These are phyloP conservation scores for Metarhizium rileyi DNA, from an alignment of 2,329 filamentous ascomycete species.

Conservation along the genomic window DNA sequence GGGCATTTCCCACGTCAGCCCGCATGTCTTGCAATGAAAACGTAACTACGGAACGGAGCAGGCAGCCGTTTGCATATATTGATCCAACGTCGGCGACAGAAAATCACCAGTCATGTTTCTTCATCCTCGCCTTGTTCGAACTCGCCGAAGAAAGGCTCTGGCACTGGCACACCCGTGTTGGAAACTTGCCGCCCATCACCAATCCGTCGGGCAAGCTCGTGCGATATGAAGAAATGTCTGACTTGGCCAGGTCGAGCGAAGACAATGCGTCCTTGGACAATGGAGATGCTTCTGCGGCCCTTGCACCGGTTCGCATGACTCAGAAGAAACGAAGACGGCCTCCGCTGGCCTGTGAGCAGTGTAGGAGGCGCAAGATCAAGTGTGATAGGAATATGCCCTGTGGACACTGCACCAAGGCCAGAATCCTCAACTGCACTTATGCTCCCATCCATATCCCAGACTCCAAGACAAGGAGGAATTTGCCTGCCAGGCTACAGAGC, in stretches of 20 bases:
- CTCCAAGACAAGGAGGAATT: slow-evolving; percentile 12
- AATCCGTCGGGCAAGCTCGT: not conserved
- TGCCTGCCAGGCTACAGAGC: not conserved
- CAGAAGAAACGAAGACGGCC: slow-evolving; percentile 30
- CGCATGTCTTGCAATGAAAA: not conserved
- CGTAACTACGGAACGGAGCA: too few relatives aligned
- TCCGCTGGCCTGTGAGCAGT: slow-evolving; percentile 44
- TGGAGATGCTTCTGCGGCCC: not conserved
- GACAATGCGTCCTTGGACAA: not conserved
- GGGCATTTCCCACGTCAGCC: not conserved
- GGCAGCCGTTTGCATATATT: not conserved
- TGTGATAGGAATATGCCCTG: slow-evolving; percentile 52
- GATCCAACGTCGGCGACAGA: not conserved
- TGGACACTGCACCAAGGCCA: slow-evolving; percentile 47
- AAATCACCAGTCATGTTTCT: not conserved
- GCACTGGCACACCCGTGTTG: not conserved
- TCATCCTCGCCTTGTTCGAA: not conserved
- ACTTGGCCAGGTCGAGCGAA: not conserved
- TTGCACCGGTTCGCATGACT: not conserved
- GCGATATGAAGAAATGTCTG: not conserved
- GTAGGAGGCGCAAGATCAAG: slow-evolving; percentile 50
- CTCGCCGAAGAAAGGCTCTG: not conserved
- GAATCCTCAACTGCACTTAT: slow-evolving; percentile 46
- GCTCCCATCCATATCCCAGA: slow-evolving; percentile 25
- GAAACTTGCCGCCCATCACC: not conserved